Evolutionary conservation across 1,284 basidiomycete species (phyloP).

Genomic region (Cryptococcus amylolentus): DNA sequence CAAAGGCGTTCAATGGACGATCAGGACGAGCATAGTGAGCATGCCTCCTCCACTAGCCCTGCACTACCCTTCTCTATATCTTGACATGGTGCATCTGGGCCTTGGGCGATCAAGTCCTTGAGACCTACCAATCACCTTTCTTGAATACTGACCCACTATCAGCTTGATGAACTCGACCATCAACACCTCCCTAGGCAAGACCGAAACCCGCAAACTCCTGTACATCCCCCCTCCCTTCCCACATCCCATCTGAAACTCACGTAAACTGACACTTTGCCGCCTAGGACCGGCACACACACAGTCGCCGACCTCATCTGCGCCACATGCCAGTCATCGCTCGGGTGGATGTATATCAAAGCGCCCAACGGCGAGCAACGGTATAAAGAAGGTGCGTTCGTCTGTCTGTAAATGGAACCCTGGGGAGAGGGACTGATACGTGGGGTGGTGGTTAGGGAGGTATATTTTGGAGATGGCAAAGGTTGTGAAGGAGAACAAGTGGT

Average conservation of each 20-base stretch:
- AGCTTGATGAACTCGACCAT: slow-evolving; percentile 50
- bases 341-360: slow-evolving; percentile 49
- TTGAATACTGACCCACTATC: neutral
- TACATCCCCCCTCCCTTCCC: slow-evolving; percentile 7
- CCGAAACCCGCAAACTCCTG: slow-evolving; percentile 45
- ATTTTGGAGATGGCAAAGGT: slow-evolving; percentile 49
- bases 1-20: slow-evolving; percentile 47
- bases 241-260: neutral
- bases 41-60: neutral
- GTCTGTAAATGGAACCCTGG: neutral
- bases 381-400: slow-evolving; percentile 42
- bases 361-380: slow-evolving; percentile 47
- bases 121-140: neutral
- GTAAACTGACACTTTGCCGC: neutral
- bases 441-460: slow-evolving; percentile 34
- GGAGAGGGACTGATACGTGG: too few relatives aligned
- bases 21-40: slow-evolving; percentile 47
- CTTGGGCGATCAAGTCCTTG: too few relatives aligned
- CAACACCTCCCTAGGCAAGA: slow-evolving; percentile 45
- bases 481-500: slow-evolving; percentile 54
- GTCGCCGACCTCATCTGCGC: slow-evolving; percentile 47
- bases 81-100: too few relatives aligned
- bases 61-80: neutral
- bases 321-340: slow-evolving; percentile 36
- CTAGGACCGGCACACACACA: slow-evolving; percentile 47